These are phyloP conservation scores for Clitopilus hobsonii DNA, from an alignment of 768 basidiomycete species.

Conservation along the genomic window DNA sequence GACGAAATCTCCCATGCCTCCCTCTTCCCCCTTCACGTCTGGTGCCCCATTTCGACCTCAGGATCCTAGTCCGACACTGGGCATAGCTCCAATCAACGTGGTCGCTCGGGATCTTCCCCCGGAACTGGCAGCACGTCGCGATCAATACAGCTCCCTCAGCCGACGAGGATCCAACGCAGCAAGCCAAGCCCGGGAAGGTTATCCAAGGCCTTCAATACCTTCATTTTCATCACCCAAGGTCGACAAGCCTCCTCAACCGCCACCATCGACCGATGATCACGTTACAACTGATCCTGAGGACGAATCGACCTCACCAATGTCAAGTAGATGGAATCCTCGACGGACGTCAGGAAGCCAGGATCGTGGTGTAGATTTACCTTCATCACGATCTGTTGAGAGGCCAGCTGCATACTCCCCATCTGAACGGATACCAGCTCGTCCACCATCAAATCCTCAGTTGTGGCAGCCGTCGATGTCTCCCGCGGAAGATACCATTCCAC, in stretches of 20 bases:
- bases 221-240: background rate
- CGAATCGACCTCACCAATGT: background rate
- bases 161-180: background rate
- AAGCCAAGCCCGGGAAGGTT: background rate
- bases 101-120: background rate
- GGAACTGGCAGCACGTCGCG: background rate
- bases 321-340: background rate
- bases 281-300: background rate
- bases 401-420: constrained; percentile 6
- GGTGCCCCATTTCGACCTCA: background rate
- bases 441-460: constrained; percentile 34
- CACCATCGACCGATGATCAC: background rate
- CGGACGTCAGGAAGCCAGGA: constrained; percentile 9
- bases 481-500: constrained; percentile 36
- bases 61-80: background rate
- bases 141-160: background rate
- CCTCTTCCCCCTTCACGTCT: background rate
- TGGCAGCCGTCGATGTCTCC: constrained; percentile 46
- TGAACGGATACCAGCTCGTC: constrained; percentile 26
- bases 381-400: constrained; percentile 24
- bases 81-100: background rate
- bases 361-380: constrained; percentile 19
- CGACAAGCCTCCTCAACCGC: background rate
- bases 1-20: background rate
- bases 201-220: background rate